Base-by-base conservation (phyloP, 371 early-diverging fungal species). In the Paraphysoderma sedebokerense region DNA sequence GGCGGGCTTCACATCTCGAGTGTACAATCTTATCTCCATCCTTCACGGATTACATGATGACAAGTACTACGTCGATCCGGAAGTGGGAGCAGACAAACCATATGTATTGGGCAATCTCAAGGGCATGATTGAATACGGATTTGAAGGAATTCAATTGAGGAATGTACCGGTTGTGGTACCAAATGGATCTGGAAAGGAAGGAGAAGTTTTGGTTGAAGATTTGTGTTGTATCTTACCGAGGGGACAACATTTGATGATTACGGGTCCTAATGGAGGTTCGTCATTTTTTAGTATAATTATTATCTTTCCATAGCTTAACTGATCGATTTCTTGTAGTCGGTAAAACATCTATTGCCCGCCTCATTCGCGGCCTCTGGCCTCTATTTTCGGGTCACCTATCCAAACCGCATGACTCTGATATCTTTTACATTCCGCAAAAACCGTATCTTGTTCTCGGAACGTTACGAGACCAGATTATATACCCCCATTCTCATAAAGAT, bases 371-470 rank as follows among this genome's bases (percentile, higher is more conserved):
- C 15, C 65, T 93, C 51, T 87, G 87, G 87, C 85, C 85, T 2
- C 58, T 83, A 44, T 84, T 81, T 53, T 82, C 66, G n/a, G 91
- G 92, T 31, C 76, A 67, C 2, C 70, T 92, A 48, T 73, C 74
- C 11, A 85, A 85, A 53, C 91, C 91, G 28, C 66, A 73, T 50
- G 64, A 76, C 26, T 65, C 67, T 53, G 71, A 83, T 51, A 71
- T 93, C 36, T 91, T 93, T 53, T 93, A 91, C 60, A 81, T 93
- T n/a, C 92, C 95, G 24, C 92, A 92, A 62, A 77, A 86, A 48
- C 92, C 95, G 6, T 93, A 92, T 56, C 71, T 93, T 55, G 78
- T 85, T 23, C 53, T 86, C 34, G 92, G 95, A 15, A 86, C 86
- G 2, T 72, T 93, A 54, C 77, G 95, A 49, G 91, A 92, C 65